Evolutionary conservation across 176 grass and related monocot species (phyloP), one percentile per base, ranked within the genome.

Genomic region (Chloris gayana): DNA sequence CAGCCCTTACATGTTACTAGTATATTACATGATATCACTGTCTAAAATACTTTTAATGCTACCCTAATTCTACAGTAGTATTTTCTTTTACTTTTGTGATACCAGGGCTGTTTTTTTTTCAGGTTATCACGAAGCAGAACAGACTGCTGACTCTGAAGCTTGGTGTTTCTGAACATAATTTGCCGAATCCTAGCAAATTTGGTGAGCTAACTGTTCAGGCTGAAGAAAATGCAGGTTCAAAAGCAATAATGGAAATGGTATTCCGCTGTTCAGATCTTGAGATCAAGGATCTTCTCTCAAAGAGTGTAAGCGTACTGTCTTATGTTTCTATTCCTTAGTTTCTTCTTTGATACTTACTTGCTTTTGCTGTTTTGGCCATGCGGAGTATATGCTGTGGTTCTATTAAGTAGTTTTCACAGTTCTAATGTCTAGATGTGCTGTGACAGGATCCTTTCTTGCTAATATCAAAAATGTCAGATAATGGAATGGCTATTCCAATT

Each of bases 211-310:
- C 75, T 76, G 51, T 99, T 83, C 79, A 86, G 77, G 92, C 88
- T 10, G 90, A 95, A 77, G 96, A 99, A 69, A 88, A 88, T 50
- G 80, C 91, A 66, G 86, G 88, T 82, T 93, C 96, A 86, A 99
- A 99, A 91, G 91, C 91, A 65, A 83, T 91, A 65, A 85, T 89
- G 81, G 96, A 99, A 76, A 93, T 99, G 87, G 79, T 95, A 82
- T 93, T 99, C 83, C 88, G 24, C 11, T 88, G 96, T 82, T 86
- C 84, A 22, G 92, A 99, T 84, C 82, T 99, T 76, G 92, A 91
- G 93, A 95, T 93, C 86, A 99, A 99, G 79, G 90, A 99, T 73
- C 84, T 99, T 71, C 90, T 99, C 79, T 95, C 96, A 80, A 99
- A 93, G 91, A 99, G 93, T 84, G 96, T 99, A 95, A 86, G 85